These are phyloP conservation scores for Neurospora discreta DNA, from an alignment of 495 filamentous ascomycete species.

Conservation along the genomic window DNA sequence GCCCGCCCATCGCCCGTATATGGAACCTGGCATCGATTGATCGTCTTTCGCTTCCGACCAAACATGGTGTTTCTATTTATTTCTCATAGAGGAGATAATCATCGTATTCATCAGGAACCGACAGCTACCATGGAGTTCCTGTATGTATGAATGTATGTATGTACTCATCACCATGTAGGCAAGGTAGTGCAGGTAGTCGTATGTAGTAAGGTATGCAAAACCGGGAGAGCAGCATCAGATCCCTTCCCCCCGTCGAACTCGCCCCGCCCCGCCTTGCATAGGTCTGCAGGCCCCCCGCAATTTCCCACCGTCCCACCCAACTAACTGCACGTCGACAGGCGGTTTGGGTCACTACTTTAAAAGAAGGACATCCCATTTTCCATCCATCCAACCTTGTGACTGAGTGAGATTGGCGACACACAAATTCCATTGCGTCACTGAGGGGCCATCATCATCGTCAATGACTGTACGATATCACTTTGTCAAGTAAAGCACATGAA, in stretches of 20 bases:
- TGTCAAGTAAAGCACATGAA: not conserved
- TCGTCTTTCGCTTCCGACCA: not conserved
- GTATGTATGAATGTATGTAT: not conserved
- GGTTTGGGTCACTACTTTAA: not conserved
- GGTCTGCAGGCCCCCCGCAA: not conserved
- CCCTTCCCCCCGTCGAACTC: not conserved
- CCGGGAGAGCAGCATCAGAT: not conserved
- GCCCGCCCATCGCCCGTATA: too few relatives aligned
- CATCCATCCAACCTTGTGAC: too few relatives aligned
- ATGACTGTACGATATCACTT: not conserved
- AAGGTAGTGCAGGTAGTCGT: too few relatives aligned
- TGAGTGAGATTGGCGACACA: not conserved
- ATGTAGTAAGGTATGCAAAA: not conserved
- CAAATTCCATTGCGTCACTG: not conserved
- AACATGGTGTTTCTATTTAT: not conserved
- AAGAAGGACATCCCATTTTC: not conserved
- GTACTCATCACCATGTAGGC: not conserved
- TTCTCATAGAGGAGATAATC: not conserved
- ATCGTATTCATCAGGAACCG: not conserved
- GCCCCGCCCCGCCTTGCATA: not conserved
- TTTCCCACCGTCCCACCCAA: not conserved
- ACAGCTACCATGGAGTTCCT: not conserved
- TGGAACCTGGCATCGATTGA: not conserved
- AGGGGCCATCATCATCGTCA: not conserved
- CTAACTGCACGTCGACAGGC: not conserved